Evolutionary conservation across 2,329 filamentous ascomycete genomes (phyloP), one percentile per base, ranked within the genome.

Genomic region (Didymella sp.): DNA sequence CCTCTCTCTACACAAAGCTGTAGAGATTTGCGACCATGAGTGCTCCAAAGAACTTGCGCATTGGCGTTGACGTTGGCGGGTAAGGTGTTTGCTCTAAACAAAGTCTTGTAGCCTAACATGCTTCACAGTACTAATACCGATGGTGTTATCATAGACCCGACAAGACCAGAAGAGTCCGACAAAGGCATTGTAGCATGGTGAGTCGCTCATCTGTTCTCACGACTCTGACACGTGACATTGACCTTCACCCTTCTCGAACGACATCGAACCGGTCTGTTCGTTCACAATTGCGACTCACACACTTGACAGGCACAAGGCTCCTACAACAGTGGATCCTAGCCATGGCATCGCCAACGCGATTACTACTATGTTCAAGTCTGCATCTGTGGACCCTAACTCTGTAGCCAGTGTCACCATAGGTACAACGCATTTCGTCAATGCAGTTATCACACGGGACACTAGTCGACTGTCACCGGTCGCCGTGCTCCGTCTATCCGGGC

Each of bases 341-440:
- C 67, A 72, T 70, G 74, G 75, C 24, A 77, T 77, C 52, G 63
- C 68, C 12, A 58, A 64, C 28, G 70, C 73, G 15, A 74, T 77
- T 41, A 73, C 66, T 3, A 71, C 70, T 8, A 75, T 76, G 72
- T 74, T 76, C 64, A 63, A 67, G 25, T 65, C 68, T 1, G 69
- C 72, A 5, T 66, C 62, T 3, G 66, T 76, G 17, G 60, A 71
- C 15, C 69, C 73, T 15, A 53, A 59, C 13, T 61, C 63, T 2
- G 72, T 82, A 51, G 74, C 71, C 15, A 80, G 79, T 55, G 77
- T 83, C 4, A 82, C 80, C 7, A 79, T 84, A 47, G 81, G 82
- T 24, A 84, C 81, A 2, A 85, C 82, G 0, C 70, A 82, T 68
- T 83, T 83, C 56, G 77, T 83, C 42, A 83, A 83, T 56, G 81